Evolutionary conservation across 2,329 filamentous ascomycete genomes (phyloP), one percentile per base, ranked within the genome.

Genomic region (Penicillium digitatum): DNA sequence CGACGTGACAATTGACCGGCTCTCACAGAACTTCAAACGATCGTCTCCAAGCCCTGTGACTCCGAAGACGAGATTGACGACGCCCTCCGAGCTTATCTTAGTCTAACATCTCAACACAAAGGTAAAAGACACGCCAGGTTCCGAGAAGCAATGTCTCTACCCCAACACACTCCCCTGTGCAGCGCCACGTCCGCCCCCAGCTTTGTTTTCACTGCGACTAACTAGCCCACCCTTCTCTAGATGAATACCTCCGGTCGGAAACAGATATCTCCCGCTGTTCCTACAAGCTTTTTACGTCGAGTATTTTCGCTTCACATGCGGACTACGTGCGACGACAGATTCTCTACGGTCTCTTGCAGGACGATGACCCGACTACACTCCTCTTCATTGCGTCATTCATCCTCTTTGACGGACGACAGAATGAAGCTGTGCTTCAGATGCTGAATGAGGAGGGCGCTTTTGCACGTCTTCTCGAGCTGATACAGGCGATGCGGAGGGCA

Each of bases 251-350:
- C 59, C 79, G 83, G 55, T 86, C 85, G 63, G 89, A 95, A 64
- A 85, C 92, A 68, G 89, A 95, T 66, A 80, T 96, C 55, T 85
- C 86, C 24, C 84, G 81, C 65, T 97, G 92, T 77, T 87, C 88
- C 56, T 88, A 89, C 72, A 85, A 85, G 71, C 82, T 99, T 35
- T 79, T 95, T 55, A 80, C 87, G 49, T 91, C 91, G 70, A 76
- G 78, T 18, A 78, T 97, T 42, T 99, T 95, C 72, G 74, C 76
- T 26, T 74, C 80, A 14, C 87, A 96, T 72, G 82, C 84, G 62
- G 87, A 90, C 54, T 97, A 99, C 74, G 89, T 97, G 59, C 89
- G 93, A 60, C 88, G 85, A 42, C 94, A 97, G 76, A 90, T 99
- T 67, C 85, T 97, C 62, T 91, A 95, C 74, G 92, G 90, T 71